These are phyloP conservation scores for Stipa capillata DNA, from an alignment of 176 grass and related monocot genomes.

Conservation along the genomic window DNA sequence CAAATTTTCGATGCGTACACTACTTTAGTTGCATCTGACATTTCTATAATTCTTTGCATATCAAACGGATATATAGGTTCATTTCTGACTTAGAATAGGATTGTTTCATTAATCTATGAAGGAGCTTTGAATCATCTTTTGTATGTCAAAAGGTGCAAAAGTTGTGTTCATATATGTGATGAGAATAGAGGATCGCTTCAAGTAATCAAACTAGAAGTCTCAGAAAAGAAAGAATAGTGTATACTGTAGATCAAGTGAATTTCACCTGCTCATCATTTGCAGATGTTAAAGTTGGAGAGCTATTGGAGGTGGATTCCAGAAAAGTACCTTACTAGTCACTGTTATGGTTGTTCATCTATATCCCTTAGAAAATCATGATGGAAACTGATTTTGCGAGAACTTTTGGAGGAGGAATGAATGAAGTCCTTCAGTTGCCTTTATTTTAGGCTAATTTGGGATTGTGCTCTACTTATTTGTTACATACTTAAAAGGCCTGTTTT, in stretches of 20 bases:
- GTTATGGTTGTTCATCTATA: neutral
- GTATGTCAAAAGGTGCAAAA: neutral
- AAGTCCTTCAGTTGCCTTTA: neutral
- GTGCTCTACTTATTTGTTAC: neutral
- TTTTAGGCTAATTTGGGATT: neutral
- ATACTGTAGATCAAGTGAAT: neutral
- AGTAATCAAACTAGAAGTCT: neutral
- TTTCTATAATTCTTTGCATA: neutral
- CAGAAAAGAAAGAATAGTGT: neutral
- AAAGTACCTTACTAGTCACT: neutral
- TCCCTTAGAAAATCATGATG: neutral
- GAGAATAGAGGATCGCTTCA: neutral
- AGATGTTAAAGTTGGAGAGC: neutral
- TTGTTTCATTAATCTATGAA: neutral
- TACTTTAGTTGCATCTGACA: neutral
- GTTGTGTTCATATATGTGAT: neutral
- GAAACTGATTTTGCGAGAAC: neutral
- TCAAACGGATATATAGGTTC: neutral
- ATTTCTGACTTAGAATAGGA: neutral
- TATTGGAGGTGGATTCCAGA: neutral
- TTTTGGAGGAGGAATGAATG: neutral
- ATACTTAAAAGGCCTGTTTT: neutral
- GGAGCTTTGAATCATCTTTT: neutral
- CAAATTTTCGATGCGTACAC: neutral
- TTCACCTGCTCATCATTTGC: neutral